Base-by-base conservation (phyloP, 495 filamentous ascomycete genomes). In the Trichoderma erinaceum region DNA sequence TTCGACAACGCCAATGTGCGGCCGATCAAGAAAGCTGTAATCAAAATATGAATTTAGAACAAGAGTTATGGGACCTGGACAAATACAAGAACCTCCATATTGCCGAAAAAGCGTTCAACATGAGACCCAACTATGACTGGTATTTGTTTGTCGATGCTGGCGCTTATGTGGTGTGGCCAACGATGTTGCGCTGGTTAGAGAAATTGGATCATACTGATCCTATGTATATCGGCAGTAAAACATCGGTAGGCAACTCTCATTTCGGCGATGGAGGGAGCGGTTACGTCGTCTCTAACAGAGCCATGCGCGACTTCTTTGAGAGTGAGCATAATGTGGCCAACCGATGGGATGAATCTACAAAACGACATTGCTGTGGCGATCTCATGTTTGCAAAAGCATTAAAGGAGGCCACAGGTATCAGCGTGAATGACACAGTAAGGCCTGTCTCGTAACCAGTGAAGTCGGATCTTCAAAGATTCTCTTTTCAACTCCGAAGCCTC, bases 111-210 rank as follows among this genome's bases (percentile, higher is more conserved):
- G 66, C 75, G 11, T 83, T 72, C 67, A 68, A 68, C 63, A 75
- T 80, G 73, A 70, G 77, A 68, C 81, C 82, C 16, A 74, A 81
- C 61, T 83, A 83, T 27, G 84, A 88, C 69, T 91, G 87, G 86
- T 91, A 86, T 71, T 71, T 90, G 52, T 89, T 90, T 71, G 85
- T 90, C 74, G 88, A 90, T 67, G 87, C 87, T 7, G 88, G 90
- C 75, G 88, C 88, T 7, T 88, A 88, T 70, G 77, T 88, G 61
- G 80, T 87, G 15, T 90, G 87, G 86, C 76, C 82, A 32, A 90
- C 85, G 56, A 70, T 89, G 52, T 74, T 87, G 41, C 73, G 76
- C 25, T 90, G 86, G 86, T 74, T 89, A 35, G 5, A n/a, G 4
- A 73, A 74, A 46, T 77, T 89, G 67, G 79, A 88, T 66, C 73